Conservation (phyloP, 352 stramenopile genomes). For the Phytophthora lateralis region DNA sequence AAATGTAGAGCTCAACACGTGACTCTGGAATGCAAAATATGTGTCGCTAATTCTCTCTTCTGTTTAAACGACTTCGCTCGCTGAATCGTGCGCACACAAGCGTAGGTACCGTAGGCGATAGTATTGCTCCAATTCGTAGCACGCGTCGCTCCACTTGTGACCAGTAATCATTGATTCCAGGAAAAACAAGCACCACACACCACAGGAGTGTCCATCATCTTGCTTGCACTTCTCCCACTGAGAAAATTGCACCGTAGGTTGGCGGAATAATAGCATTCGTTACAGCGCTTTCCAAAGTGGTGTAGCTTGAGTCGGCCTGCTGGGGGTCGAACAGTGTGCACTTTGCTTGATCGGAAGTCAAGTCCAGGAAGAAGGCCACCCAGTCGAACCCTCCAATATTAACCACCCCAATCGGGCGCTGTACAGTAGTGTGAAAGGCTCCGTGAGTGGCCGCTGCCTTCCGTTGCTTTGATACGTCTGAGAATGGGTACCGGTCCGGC, state of each 20-base stretch:
- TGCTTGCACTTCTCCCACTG: conserved; percentile 5
- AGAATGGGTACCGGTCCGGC: conserved; percentile 7
- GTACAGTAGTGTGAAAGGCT: conserved; percentile 1
- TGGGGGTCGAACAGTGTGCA: conserved; percentile 8
- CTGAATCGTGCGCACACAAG: conserved; percentile 6
- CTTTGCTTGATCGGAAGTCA: not conserved
- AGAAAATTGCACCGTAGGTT: not conserved
- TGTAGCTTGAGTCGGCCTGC: not conserved
- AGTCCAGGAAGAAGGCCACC: conserved; percentile 12
- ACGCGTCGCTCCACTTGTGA: conserved; percentile 12
- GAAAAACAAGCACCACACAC: conserved; percentile 17
- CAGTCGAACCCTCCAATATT: conserved; percentile 11
- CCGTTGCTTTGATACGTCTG: not conserved
- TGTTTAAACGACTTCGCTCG: not conserved
- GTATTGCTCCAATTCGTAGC: conserved; percentile 11
- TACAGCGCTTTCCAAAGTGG: not conserved
- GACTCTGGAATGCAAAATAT: not conserved
- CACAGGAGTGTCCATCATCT: conserved; percentile 11
- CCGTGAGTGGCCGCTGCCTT: not conserved
- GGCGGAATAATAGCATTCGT: not conserved
- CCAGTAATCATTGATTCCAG: conserved; percentile 16
- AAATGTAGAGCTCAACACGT: not conserved
- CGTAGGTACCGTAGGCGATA: conserved; percentile 11
- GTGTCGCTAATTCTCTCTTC: not conserved
- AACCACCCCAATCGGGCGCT: conserved; percentile 3